Conservation (phyloP, 371 early-diverging fungal species). For the Batrachochytrium dendrobatidis region DNA sequence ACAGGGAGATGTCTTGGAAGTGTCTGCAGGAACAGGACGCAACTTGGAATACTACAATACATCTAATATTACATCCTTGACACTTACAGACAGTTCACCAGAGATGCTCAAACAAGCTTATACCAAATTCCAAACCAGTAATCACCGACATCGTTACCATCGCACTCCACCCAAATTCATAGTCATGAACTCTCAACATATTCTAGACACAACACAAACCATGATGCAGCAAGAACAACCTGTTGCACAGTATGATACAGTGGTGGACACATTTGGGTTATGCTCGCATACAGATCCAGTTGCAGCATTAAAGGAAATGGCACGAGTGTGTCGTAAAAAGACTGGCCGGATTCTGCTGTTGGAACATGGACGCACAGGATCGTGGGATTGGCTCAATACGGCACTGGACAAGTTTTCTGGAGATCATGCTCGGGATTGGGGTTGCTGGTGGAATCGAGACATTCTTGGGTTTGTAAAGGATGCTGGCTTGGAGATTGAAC, state of each 20-base stretch:
- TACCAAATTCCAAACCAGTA: constrained; percentile 27
- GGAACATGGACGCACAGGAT: constrained; percentile 64
- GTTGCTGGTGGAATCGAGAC: constrained; percentile 86
- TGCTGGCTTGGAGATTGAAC: constrained; percentile 52
- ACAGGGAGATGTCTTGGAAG: constrained; percentile 25
- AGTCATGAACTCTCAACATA: constrained; percentile 37
- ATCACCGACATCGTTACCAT: not conserved
- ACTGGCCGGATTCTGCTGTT: constrained; percentile 61
- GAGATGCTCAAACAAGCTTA: constrained; percentile 56
- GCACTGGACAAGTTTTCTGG: constrained; percentile 61
- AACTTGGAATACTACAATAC: constrained; percentile 56
- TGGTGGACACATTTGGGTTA: constrained; percentile 75
- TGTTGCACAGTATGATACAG: constrained; percentile 76
- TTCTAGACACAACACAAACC: constrained; percentile 31
- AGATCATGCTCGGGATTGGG: constrained; percentile 70
- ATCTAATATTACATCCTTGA: constrained; percentile 30
- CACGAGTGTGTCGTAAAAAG: constrained; percentile 48
- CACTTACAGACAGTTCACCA: constrained; percentile 50
- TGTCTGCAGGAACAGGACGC: constrained; percentile 65
- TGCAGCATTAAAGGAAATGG: constrained; percentile 54
- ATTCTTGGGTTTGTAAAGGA: constrained; percentile 56
- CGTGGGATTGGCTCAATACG: constrained; percentile 56
- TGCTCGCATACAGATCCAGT: constrained; percentile 69
- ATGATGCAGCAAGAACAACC: no score
- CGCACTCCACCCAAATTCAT: not conserved